Conservation (phyloP, 495 filamentous ascomycete species). For the Aspergillus asperescens region DNA sequence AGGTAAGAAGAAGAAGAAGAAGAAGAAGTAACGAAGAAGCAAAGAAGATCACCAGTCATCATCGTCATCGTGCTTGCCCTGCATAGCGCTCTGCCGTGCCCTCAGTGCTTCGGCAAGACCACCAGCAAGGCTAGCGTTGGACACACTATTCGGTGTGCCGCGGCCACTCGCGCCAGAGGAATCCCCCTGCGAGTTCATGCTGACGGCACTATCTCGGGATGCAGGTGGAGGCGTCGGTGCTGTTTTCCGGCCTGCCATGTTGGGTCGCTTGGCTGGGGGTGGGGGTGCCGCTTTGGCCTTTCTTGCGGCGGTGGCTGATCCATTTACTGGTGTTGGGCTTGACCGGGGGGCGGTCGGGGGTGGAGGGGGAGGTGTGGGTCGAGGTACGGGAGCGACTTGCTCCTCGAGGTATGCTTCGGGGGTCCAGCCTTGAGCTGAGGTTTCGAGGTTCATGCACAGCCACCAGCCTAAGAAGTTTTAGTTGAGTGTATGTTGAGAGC, state of each 20-base stretch:
- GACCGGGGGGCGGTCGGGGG: constrained; percentile 54
- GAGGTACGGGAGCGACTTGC: constrained; percentile 42
- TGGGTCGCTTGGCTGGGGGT: constrained; percentile 84
- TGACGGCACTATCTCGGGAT: constrained; percentile 66
- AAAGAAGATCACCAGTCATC: constrained; percentile 62
- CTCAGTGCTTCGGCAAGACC: constrained; percentile 79
- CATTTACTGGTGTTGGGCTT: constrained; percentile 44
- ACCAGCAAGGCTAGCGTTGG: constrained; percentile 67
- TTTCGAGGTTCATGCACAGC: constrained; percentile 67
- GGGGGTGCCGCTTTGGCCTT: constrained; percentile 71
- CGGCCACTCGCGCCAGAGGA: constrained; percentile 60
- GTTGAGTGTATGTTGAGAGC: constrained; percentile 13
- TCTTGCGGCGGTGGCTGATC: constrained; percentile 44
- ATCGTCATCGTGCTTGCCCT: constrained; percentile 59
- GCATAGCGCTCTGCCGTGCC: constrained; percentile 67
- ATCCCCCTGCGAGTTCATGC: constrained; percentile 55
- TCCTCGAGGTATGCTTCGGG: constrained; percentile 92
- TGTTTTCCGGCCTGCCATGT: constrained; percentile 58
- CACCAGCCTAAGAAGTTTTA: constrained; percentile 71
- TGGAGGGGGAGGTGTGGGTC: constrained; percentile 53
- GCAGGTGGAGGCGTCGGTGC: constrained; percentile 55
- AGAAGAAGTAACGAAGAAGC: too few relatives aligned
- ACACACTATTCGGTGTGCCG: constrained; percentile 63
- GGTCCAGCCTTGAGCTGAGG: constrained; percentile 76
- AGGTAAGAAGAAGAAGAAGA: constrained; percentile 26